Percentiles rank a stretch among this genome's conserved stretches.
Conservation (phyloP, 345 rosid genomes). For the Salix suchowensis region DNA sequence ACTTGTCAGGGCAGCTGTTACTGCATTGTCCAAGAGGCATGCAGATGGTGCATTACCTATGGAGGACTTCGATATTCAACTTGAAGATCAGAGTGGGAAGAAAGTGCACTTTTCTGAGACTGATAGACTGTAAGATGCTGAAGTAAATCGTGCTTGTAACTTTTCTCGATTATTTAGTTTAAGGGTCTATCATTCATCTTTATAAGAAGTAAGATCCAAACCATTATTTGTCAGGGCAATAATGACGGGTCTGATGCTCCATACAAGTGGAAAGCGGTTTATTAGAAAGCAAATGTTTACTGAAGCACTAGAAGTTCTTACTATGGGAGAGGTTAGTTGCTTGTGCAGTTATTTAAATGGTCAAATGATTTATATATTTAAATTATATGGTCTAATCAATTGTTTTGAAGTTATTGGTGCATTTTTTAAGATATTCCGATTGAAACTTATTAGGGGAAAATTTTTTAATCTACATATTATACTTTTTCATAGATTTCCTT, state of each 20-base stretch:
- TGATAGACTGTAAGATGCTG: slow-evolving; percentile 56
- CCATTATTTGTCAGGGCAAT: slow-evolving; percentile 49
- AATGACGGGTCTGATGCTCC: slow-evolving; percentile 95
- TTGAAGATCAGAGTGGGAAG: slow-evolving; percentile 82
- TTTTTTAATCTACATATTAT: neutral
- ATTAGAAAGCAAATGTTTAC: slow-evolving; percentile 50
- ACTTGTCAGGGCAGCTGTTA: slow-evolving; percentile 66
- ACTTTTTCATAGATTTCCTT: neutral
- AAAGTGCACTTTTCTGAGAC: slow-evolving; percentile 65
- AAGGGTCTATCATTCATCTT: neutral
- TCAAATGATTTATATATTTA: neutral
- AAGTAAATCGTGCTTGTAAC: neutral
- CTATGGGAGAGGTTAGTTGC: slow-evolving; percentile 81
- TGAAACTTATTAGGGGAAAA: neutral
- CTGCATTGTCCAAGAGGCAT: slow-evolving; percentile 70
- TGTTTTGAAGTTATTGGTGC: neutral
- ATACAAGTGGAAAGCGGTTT: slow-evolving; percentile 65
- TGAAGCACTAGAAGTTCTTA: slow-evolving; percentile 86
- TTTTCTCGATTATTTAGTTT: neutral
- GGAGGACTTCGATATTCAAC: slow-evolving; percentile 69
- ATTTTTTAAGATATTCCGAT: neutral
- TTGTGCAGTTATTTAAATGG: neutral
- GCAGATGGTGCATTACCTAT: slow-evolving; percentile 69
- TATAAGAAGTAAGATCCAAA: slow-evolving; percentile 2
- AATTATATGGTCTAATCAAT: neutral